Evolutionary conservation across 345 rosid species (phyloP), one percentile per base, ranked within the genome.

Genomic region (Barbarea vulgaris): DNA sequence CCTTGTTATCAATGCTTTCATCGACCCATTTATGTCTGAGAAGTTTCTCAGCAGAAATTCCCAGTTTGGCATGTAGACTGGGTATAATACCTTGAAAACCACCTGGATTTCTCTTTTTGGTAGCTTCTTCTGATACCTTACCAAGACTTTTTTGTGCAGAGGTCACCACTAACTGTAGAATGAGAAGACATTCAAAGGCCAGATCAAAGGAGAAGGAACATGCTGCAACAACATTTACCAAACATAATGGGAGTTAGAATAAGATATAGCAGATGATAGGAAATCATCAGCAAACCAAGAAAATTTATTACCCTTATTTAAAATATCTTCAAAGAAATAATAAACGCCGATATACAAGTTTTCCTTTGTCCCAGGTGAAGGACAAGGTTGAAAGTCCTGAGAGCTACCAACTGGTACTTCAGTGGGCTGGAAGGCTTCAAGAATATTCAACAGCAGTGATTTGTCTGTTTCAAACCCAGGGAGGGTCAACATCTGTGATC

Each of bases 121-220:
- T 72, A 75, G 76, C 81, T 57, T 41, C 83, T 72, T 84, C 88
- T 59, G 65, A 71, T 42, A 48, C 73, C 75, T 76, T 80, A 64
- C 67, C 78, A 67, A 78, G 72, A 66, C 78, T 37, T 22, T 59
- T 83, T 76, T 82, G 85, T 55, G 82, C 71, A 31, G 89, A 87
- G 30, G 74, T 80, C 52, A 81, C 59, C 65, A 83, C 64, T 39
- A 91, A 87, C 72, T 89, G 92, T 56, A 92, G 77, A 64, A 85
- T 77, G 58, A 88, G 76, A 66, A 92, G 93, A 69, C 82, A 82
- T 69, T 88, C 96, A 50, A 83, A 85, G 58, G 93, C 91, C 64
- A 88, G 70, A 70, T 59, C 76, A 72, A 92, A 89, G 77, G 93
- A 88, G 77, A 83, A 85, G 69, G 92, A 85, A 76, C 88, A 92